Evolutionary conservation across 768 basidiomycete species (phyloP), one percentile per base, ranked within the genome.

Genomic region (Infundibulicybe gibba): DNA sequence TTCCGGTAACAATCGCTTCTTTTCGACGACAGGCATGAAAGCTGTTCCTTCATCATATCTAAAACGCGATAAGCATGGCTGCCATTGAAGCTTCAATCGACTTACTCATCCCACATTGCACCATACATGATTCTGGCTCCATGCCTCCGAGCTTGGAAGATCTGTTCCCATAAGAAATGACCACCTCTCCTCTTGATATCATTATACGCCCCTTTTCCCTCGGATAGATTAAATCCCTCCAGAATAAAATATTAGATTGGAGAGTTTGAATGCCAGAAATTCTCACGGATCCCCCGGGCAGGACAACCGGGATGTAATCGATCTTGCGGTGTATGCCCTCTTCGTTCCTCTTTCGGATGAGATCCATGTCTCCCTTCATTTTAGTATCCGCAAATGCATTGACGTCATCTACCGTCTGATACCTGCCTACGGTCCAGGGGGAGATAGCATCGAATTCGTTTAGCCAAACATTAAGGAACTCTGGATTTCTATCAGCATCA

Each of bases 31-130:
- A 6, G 90, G 90, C 74, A 93, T 79, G 51, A 89, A 79, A 1
- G 82, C 87, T 0, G 90, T 92, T 32, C 90, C 90, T 70, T 90
- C 87, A 54, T 91, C 88, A 52, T 90, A 90, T 62, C 85, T 87
- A n/a, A 4, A n/a, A 35, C 32, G 45, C n/a, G n/a, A n/a, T 48
- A 42, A 49, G 38, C 9, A 32, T 48, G 21, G 46, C 32, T 33
- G 13, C n/a, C 47, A 49, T 34, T 25, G 40, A 14, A 42, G 40
- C 31, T 38, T 33, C n/a, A 41, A 35, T 50, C 52, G 41, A 66
- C 74, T 57, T 49, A 80, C 83, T 90, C 90, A 56, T 92, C 90
- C 87, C 90, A 91, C 88, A 90, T 91, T 6, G 88, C 87, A 17
- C 85, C 84, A 52, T 91, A 91, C 44, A 90, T 76, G 6, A 68